These are phyloP conservation scores for Haemoproteus tartakovskyi DNA, from an alignment of 169 alveolate species.

Conservation along the genomic window DNA sequence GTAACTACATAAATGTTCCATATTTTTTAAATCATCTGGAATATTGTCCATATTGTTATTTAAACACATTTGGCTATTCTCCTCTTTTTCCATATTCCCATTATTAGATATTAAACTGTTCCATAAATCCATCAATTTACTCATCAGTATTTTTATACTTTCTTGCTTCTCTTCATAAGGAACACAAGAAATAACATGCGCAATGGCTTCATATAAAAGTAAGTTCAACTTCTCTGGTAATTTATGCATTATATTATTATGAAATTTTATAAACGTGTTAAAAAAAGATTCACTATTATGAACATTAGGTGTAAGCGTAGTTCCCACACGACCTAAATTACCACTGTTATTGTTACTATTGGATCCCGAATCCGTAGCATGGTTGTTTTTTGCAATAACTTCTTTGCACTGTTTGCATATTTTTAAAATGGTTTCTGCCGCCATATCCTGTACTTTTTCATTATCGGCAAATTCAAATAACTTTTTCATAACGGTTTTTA, in stretches of 20 bases:
- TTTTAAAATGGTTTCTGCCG: constrained; percentile 95
- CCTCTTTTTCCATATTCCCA: constrained; percentile 17
- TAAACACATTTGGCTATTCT: constrained; percentile 1
- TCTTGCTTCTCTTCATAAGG: constrained; percentile 65
- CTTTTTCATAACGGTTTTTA: constrained; percentile 96
- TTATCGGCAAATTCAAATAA: constrained; percentile 99
- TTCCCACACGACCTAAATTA: no score
- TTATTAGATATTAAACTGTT: constrained; percentile 43
- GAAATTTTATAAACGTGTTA: constrained; percentile 66
- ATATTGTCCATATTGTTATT: neutral
- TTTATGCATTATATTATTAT: constrained; percentile 53
- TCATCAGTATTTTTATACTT: constrained; percentile 56
- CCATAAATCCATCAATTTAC: constrained; percentile 53
- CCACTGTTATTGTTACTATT: no score
- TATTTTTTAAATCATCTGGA: constrained; percentile 20
- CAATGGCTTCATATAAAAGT: constrained; percentile 34
- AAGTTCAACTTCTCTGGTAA: constrained; percentile 44
- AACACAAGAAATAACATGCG: constrained; percentile 62
- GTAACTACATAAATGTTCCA: constrained; percentile 54
- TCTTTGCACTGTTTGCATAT: constrained; percentile 90
- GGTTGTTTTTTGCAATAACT: constrained; percentile 77
- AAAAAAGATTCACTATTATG: constrained; percentile 69
- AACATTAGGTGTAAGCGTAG: no score
- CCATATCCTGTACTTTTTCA: constrained; percentile 99
- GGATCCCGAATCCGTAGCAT: constrained; percentile 75